phyloP scores from a whole-genome alignment of 768 basidiomycete genomes.

The Melanogaster broomeanus region DNA sequence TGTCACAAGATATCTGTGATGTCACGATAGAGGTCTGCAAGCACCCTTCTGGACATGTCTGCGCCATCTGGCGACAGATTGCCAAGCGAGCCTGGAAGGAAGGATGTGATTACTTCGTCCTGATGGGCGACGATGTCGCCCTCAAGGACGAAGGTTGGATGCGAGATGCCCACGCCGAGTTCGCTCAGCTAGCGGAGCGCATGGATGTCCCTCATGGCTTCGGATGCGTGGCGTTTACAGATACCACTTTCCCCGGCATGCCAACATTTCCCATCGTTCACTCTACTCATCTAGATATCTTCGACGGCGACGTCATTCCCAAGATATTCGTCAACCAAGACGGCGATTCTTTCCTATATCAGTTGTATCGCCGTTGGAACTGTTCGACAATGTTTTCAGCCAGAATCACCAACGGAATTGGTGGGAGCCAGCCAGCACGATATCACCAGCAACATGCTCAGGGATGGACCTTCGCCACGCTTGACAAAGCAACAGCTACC shows the following conservation, averaged over 20 bases:
- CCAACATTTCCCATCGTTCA: slow-evolving; percentile 63
- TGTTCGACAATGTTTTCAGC: slow-evolving; percentile 47
- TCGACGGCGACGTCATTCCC: slow-evolving; percentile 51
- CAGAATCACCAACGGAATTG: slow-evolving; percentile 45
- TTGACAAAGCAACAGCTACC: slow-evolving; percentile 41
- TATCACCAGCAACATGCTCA: slow-evolving; percentile 46
- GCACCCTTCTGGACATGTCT: slow-evolving; percentile 48
- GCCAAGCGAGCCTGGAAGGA: slow-evolving; percentile 51
- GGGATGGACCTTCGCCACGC: slow-evolving; percentile 51
- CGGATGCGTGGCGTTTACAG: slow-evolving; percentile 60
- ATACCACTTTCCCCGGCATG: slow-evolving; percentile 57
- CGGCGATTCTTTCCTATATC: slow-evolving; percentile 58
- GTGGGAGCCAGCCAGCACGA: slow-evolving; percentile 46
- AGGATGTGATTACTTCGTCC: slow-evolving; percentile 48
- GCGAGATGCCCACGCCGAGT: slow-evolving; percentile 40
- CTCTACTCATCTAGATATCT: slow-evolving; percentile 56
- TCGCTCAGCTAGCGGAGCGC: slow-evolving; percentile 33
- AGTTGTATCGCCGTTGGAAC: slow-evolving; percentile 59
- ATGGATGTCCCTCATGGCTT: slow-evolving; percentile 44
- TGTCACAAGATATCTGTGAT: slow-evolving; percentile 37
- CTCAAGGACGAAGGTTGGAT: slow-evolving; percentile 56
- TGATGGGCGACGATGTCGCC: slow-evolving; percentile 59
- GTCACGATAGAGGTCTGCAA: slow-evolving; percentile 38
- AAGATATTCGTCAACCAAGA: slow-evolving; percentile 59
- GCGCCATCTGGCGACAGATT: slow-evolving; percentile 53